Percentiles rank a stretch among this genome's conserved stretches.
phyloP scores from a whole-genome alignment of 495 filamentous ascomycete species.

The Penicillium bovifimosum region DNA sequence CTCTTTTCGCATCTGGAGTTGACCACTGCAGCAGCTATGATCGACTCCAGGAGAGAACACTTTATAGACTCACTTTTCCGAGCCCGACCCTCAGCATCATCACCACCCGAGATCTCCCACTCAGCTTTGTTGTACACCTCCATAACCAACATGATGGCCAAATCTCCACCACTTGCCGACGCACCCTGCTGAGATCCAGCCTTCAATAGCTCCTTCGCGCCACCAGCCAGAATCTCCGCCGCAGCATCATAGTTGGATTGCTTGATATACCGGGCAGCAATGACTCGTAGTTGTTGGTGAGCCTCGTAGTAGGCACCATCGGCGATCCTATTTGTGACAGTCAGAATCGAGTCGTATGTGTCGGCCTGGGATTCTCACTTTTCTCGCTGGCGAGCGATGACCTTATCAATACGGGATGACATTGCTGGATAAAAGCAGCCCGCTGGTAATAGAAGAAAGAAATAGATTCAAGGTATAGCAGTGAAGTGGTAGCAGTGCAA shows the following conservation, averaged over 20 bases:
- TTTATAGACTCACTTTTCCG: conserved; percentile 37
- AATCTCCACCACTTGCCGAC: conserved; percentile 79
- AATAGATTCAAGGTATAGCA: not conserved
- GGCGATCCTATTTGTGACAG: conserved; percentile 57
- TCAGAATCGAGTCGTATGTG: conserved; percentile 7
- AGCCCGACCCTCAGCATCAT: conserved; percentile 34
- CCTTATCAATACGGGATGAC: conserved; percentile 66
- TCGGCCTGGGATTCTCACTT: conserved; percentile 43
- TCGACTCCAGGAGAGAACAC: not conserved
- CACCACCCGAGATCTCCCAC: conserved; percentile 60
- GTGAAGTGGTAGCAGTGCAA: not conserved
- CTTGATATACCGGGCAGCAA: conserved; percentile 89
- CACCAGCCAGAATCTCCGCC: conserved; percentile 77
- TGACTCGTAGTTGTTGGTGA: conserved; percentile 91
- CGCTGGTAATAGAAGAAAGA: not conserved
- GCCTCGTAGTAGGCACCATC: conserved; percentile 96
- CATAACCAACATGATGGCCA: conserved; percentile 75
- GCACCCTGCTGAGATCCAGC: conserved; percentile 71
- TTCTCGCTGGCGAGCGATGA: conserved; percentile 63
- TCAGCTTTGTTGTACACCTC: conserved; percentile 84
- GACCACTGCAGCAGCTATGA: not conserved
- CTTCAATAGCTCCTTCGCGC: conserved; percentile 76
- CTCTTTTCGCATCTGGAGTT: not conserved
- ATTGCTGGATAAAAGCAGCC: conserved; percentile 29
- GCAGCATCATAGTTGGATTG: conserved; percentile 74